Evolutionary conservation across 2,329 filamentous ascomycete species (phyloP), one percentile per base, ranked within the genome.

Genomic region (Cercospora citrullina): DNA sequence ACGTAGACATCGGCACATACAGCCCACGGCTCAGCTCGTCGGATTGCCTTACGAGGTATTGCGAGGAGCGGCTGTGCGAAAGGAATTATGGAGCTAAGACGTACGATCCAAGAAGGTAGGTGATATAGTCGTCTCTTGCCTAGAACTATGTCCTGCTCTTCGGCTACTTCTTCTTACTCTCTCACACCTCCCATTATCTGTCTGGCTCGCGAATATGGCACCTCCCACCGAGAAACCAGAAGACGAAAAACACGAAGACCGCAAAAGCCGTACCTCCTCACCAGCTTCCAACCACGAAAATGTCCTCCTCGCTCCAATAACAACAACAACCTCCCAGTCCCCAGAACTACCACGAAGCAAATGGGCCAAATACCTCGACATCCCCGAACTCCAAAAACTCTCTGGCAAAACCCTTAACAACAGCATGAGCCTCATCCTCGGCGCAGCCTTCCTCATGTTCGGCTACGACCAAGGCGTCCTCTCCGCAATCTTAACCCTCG

Each of bases 381-480:
- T 23, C 10, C 57, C 30, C 18, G 57, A 60, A 21, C 4, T 39
- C 5, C 7, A 31, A 14, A 60, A 60, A 14, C 30, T 60, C 7
- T 60, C 57, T 2, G 57, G 57, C 57, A 31, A 30, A 36, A 60
- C 57, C 7, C 31, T 60, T 6, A 60, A 23, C 57, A 16, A 21
- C 26, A 60, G 57, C 31, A 60, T 60, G 57, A 33, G 28, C 28
- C 12, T 60, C 31, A 39, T 60, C n/a, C 57, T 60, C 57, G 57
- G 57, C 26, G 26, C 28, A 31, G 60, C 60, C 8, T 66, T 66
- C 30, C 58, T 66, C 55, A 60, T 66, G 36, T 66, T 66, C 31
- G 65, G 65, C 16, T 68, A 68, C 31, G 69, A 71, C 31, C 68
- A 75, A 66, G 73, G 77, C 73, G 78, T 80, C 58, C 79, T 80